Conservation (phyloP, 2,329 filamentous ascomycete genomes). For the Clathrospora elynae region DNA sequence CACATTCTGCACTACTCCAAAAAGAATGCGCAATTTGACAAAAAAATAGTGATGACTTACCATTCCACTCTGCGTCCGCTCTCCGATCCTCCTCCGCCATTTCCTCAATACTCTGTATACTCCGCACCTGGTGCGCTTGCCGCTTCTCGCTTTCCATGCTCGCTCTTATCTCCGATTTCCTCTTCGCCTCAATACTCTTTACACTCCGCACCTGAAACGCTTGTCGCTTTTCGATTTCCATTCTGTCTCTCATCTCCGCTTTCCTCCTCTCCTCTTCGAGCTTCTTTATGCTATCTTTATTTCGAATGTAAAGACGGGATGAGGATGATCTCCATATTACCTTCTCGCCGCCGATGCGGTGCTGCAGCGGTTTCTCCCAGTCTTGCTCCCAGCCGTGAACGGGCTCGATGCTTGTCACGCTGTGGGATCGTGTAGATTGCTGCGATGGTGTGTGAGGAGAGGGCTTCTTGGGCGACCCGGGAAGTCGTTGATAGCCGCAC, state of each 20-base stretch:
- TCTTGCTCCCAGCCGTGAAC: constrained; percentile 11
- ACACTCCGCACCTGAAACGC: constrained; percentile 9
- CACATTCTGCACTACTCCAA: too few species aligned
- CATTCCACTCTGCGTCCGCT: constrained; percentile 12
- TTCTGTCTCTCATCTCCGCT: not conserved
- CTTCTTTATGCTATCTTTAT: constrained; percentile 8
- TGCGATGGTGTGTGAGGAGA: not conserved
- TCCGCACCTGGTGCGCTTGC: constrained; percentile 7
- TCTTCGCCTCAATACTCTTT: constrained; percentile 10
- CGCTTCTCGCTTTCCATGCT: not conserved
- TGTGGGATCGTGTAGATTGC: not conserved
- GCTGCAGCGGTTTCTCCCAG: constrained; percentile 11
- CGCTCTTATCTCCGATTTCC: not conserved
- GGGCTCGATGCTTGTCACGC: not conserved
- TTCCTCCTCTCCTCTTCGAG: constrained; percentile 3
- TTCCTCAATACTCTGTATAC: constrained; percentile 14
- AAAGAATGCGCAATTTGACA: too few species aligned
- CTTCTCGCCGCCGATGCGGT: constrained; percentile 8
- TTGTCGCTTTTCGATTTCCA: not conserved
- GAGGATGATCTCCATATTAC: constrained; percentile 10
- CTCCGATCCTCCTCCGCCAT: constrained; percentile 13
- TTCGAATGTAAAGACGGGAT: constrained; percentile 7
- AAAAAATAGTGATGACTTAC: constrained; percentile 2
- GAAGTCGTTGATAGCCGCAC: too few species aligned
- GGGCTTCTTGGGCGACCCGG: too few species aligned